Evolutionary conservation across 176 grass and related monocot genomes (phyloP), one percentile per base, ranked within the genome.

Genomic region (Stipa capillata): DNA sequence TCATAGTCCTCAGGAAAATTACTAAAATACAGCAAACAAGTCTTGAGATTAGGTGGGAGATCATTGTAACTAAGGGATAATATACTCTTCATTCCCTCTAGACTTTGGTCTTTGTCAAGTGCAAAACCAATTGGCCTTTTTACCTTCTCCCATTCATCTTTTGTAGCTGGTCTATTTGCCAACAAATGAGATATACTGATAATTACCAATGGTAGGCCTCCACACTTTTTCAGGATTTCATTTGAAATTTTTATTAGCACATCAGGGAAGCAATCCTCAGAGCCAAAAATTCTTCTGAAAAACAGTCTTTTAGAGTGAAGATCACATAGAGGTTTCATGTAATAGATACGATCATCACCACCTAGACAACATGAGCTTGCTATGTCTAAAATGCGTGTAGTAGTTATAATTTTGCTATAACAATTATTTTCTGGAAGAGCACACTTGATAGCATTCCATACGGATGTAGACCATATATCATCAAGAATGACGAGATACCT

Each of bases 21-120:
- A 34, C 78, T 52, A 6, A 76, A 77, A 37, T 82, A 82, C 27
- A 87, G 11, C 28, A 87, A 21, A 54, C 85, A 87, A 23, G 42
- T 44, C 10, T 44, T 44, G 42, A 44, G 42, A 2, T 44, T 44
- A 9, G 42, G 42, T 44, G 42, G 7, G 14, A 44, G 42, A 44
- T 44, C 42, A 44, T n/a, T n/a, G n/a, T n/a, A n/a, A n/a, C n/a
- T n/a, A n/a, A n/a, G n/a, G n/a, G n/a, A n/a, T n/a, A n/a, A n/a
- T n/a, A n/a, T n/a, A n/a, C n/a, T n/a, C n/a, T n/a, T n/a, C n/a
- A n/a, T n/a, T n/a, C n/a, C n/a, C n/a, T n/a, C n/a, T n/a, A n/a
- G n/a, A n/a, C n/a, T n/a, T n/a, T n/a, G n/a, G n/a, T n/a, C n/a
- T n/a, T 44, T 45, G 13, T 45, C 43, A 2, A 53, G 6, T 53